A percentile compares a stretch with the other conserved stretches of the same genome.
Conservation (phyloP, 331 rosid genomes). For the Rosa hybrid region DNA sequence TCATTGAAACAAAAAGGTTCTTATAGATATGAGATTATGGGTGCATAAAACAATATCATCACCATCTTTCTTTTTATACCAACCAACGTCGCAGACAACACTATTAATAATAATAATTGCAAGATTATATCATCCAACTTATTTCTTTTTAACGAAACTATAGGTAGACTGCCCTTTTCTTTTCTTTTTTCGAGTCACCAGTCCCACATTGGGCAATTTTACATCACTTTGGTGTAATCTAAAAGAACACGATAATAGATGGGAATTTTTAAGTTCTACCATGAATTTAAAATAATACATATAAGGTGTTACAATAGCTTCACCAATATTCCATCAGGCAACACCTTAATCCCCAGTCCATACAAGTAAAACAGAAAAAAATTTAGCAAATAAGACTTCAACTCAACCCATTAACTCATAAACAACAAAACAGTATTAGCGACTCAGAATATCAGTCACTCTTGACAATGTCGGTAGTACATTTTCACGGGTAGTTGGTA, state of each 20-base stretch:
- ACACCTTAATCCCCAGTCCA: neutral
- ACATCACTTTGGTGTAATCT: neutral
- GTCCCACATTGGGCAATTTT: neutral
- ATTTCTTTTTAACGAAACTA: too few relatives aligned
- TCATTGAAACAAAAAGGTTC: too few relatives aligned
- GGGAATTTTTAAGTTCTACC: neutral
- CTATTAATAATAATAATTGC: too few relatives aligned
- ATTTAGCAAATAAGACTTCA: neutral
- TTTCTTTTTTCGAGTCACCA: too few relatives aligned
- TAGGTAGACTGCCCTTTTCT: too few relatives aligned
- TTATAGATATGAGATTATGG: too few relatives aligned
- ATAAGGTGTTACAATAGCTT: constrained; percentile 4
- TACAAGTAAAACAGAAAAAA: neutral
- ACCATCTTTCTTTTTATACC: too few relatives aligned
- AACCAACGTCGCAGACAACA: too few relatives aligned
- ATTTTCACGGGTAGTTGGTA: neutral
- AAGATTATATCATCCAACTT: too few relatives aligned
- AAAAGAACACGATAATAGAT: too few relatives aligned
- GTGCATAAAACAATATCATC: too few relatives aligned
- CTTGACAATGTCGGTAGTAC: constrained; percentile 5
- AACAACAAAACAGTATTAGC: neutral
- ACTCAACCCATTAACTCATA: neutral
- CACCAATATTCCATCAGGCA: neutral
- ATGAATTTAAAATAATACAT: neutral
- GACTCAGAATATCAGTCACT: constrained; percentile 5